Evolutionary conservation across 257 asterid genomes (phyloP).

Genomic region (Apocynum venetum): DNA sequence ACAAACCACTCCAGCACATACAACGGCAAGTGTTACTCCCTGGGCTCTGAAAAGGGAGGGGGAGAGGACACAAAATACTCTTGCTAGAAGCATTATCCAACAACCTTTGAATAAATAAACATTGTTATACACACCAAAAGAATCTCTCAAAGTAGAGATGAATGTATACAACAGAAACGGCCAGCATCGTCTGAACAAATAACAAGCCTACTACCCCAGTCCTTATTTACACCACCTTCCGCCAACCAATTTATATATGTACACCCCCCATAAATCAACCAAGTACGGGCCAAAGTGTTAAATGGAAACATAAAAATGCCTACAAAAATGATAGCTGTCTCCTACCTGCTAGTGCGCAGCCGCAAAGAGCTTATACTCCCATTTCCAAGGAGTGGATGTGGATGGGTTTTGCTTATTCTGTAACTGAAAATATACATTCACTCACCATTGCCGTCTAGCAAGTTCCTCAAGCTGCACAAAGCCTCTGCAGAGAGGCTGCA

Average conservation of each 20-base stretch:
- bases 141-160: background rate
- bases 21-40: too few relatives aligned
- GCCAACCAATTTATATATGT: conserved; percentile 37
- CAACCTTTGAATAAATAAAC: background rate
- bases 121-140: background rate
- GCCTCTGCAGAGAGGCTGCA: conserved; percentile 81
- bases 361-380: conserved; percentile 18
- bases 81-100: too few relatives aligned
- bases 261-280: conserved; percentile 25
- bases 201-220: background rate
- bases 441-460: conserved; percentile 47
- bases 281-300: background rate
- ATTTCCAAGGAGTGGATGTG: conserved; percentile 8
- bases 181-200: background rate
- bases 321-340: conserved; percentile 22
- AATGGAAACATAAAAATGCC: background rate
- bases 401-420: background rate
- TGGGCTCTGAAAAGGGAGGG: too few relatives aligned
- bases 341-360: conserved; percentile 24
- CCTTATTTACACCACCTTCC: conserved; percentile 13
- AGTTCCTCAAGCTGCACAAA: conserved; percentile 34
- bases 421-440: conserved; percentile 4
- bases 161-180: background rate
- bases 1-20: too few relatives aligned
- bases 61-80: too few relatives aligned